Evolutionary conservation across 176 grass and related monocot genomes (phyloP).

Genomic region (Miscanthus lutarioriparius): DNA sequence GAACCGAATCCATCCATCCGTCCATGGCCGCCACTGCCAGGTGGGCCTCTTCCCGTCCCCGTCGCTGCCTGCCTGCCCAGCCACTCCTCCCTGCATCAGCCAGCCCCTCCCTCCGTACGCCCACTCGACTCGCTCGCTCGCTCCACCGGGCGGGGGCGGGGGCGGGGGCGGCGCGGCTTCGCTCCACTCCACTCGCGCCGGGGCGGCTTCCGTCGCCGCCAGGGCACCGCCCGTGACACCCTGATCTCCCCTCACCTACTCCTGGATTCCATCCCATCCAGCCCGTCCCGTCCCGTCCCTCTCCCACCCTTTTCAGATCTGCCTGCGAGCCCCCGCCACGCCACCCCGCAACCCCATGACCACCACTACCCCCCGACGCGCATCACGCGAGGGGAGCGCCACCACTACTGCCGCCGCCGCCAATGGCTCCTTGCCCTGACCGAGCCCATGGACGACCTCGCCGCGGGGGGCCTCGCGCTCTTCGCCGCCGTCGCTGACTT

Average conservation of each 20-base stretch:
- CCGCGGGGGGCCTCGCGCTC: slow-evolving; percentile 17
- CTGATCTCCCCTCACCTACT: slow-evolving; percentile 37
- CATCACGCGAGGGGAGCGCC: background rate
- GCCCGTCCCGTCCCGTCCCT: background rate
- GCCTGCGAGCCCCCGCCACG: background rate
- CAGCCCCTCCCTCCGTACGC: background rate
- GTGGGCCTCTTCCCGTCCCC: too few species aligned
- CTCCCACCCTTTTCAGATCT: background rate
- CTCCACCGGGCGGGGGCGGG: background rate
- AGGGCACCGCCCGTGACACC: slow-evolving; percentile 42
- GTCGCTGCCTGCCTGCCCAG: too few species aligned
- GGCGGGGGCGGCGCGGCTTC: background rate
- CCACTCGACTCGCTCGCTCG: background rate
- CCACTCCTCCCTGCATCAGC: too few species aligned
- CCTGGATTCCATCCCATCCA: slow-evolving; percentile 32
- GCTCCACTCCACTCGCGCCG: background rate
- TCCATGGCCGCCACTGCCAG: too few species aligned
- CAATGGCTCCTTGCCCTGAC: slow-evolving; percentile 14
- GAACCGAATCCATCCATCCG: too few species aligned
- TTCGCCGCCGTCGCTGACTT: slow-evolving; percentile 12
- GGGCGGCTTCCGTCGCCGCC: background rate
- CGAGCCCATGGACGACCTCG: background rate
- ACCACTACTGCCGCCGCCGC: background rate
- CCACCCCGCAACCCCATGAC: slow-evolving; percentile 1
- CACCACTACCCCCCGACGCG: background rate